phyloP scores from a whole-genome alignment of 1,284 basidiomycete genomes.

The Trametes polyzona region DNA sequence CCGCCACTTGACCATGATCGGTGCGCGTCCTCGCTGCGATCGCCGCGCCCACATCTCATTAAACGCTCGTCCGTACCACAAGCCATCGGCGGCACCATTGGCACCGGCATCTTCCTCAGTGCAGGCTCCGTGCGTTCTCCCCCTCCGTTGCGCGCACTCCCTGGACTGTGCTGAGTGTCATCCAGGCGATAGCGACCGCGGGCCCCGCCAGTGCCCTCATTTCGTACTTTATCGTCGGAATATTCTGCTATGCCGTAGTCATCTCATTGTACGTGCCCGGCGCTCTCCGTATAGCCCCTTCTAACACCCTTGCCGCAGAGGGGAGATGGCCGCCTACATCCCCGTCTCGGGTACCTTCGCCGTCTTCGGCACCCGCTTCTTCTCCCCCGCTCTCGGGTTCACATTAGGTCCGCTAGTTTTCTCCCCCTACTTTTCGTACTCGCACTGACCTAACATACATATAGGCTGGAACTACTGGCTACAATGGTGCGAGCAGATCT shows the following conservation, averaged over 20 bases:
- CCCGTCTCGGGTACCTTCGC: constrained; percentile 59
- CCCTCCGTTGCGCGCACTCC: not conserved
- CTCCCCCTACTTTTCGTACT: not conserved
- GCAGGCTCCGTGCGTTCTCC: constrained; percentile 43
- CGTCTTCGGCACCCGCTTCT: constrained; percentile 43
- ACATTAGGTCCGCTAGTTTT: constrained; percentile 29
- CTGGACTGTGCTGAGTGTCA: not conserved
- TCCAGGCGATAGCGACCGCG: constrained; percentile 44
- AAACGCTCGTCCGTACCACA: not conserved
- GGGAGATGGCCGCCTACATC: constrained; percentile 56
- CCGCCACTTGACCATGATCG: constrained; percentile 50
- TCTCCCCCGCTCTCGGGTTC: constrained; percentile 36
- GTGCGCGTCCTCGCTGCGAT: constrained; percentile 23
- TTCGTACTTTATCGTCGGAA: constrained; percentile 52
- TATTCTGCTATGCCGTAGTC: constrained; percentile 59
- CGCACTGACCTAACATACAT: not conserved
- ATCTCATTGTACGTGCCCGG: constrained; percentile 46
- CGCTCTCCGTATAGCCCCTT: not conserved
- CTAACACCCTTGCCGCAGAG: constrained; percentile 42
- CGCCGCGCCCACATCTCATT: not conserved
- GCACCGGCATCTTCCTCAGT: constrained; percentile 58
- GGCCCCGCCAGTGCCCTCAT: constrained; percentile 55
- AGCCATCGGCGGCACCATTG: constrained; percentile 54
- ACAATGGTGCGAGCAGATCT: constrained; percentile 46
- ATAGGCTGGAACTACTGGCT: constrained; percentile 58